A percentile compares a stretch with the other conserved stretches of the same genome.
Conservation (phyloP, 2,329 filamentous ascomycete species). For the Chalaropsis thielavioides region DNA sequence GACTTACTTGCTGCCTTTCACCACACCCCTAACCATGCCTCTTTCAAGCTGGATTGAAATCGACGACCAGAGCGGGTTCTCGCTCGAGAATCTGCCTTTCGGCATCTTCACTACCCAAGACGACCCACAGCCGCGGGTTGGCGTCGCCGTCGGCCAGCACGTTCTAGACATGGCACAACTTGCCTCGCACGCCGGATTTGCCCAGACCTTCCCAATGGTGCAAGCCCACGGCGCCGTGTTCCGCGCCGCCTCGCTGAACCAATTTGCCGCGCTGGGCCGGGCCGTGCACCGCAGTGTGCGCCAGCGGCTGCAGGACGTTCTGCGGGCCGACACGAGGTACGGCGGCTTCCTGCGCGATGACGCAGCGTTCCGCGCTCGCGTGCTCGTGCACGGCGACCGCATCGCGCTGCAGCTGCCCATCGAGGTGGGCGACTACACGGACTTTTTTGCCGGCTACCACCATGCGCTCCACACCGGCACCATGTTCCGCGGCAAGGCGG, state of each 20-base stretch:
- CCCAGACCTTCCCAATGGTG: constrained; percentile 11
- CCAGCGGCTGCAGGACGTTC: constrained; percentile 44
- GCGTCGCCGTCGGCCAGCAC: constrained; percentile 52
- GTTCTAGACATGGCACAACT: constrained; percentile 42
- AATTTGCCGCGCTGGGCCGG: constrained; percentile 53
- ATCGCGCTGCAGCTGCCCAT: constrained; percentile 43
- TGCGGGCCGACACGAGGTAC: constrained; percentile 35
- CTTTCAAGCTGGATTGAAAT: constrained; percentile 21
- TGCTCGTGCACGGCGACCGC: not conserved
- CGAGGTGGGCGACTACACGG: constrained; percentile 60
- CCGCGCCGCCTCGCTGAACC: constrained; percentile 45
- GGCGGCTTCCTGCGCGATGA: constrained; percentile 11
- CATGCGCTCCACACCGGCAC: constrained; percentile 51
- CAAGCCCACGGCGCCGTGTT: constrained; percentile 16
- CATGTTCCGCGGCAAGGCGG: constrained; percentile 53
- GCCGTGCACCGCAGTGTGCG: constrained; percentile 52
- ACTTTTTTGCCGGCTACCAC: constrained; percentile 62
- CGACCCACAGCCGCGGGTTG: constrained; percentile 41
- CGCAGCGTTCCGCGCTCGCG: not conserved
- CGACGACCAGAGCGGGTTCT: constrained; percentile 35
- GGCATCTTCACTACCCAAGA: constrained; percentile 52
- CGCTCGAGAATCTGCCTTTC: constrained; percentile 59
- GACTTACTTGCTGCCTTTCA: not conserved
- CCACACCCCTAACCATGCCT: not conserved
- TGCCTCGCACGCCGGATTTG: constrained; percentile 17